Base-by-base conservation (phyloP, 2,329 filamentous ascomycete species). In the Colletotrichum eleusines region DNA sequence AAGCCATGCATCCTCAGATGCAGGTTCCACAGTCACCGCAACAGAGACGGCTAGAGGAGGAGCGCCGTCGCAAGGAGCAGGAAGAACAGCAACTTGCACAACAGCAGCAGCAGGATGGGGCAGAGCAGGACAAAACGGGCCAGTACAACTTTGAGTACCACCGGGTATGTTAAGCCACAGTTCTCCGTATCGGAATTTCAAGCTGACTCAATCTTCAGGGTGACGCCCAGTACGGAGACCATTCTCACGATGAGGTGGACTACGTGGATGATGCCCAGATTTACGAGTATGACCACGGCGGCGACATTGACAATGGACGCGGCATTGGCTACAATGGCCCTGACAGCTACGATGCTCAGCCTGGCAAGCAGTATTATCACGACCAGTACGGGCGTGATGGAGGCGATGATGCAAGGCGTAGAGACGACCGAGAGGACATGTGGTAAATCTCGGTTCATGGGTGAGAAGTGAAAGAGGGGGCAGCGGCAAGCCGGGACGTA, bases 1-100 rank as follows among this genome's bases (percentile, higher is more conserved):
- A 99, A 82, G 94, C 97, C 77, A 98, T 98, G 94, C 96, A 99
- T 80, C 96, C 96, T 53, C 94, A 97, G 78, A 93, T 98, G 82
- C 93, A 97, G 76, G 91, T 97, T 53, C 94, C 94, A n/a, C 89
- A 92, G 44, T 95, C 92, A 20, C 90, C 92, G 44, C 94, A 94
- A 76, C 91, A 92, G 78, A 89, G 89, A 77, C 84, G 85, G 63
- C 80, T 88, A 63, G 87, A 90, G 72, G 87, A 89, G 65, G 87
- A 88, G 74, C 82, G 84, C 60, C 80, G 82, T 55, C 82, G 85
- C 42, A 85, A 85, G 74, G 84, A 85, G 65, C 83, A 85, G 71
- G 84, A 87, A 74, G 79, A 87, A 74, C 81, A 86, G 73, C 73
- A 84, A 70, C 81, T 84, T 59, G 84, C 85, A 80, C 77, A 84